phyloP scores from a whole-genome alignment of 441 rosid species.

The Francoa sonchifolia region DNA sequence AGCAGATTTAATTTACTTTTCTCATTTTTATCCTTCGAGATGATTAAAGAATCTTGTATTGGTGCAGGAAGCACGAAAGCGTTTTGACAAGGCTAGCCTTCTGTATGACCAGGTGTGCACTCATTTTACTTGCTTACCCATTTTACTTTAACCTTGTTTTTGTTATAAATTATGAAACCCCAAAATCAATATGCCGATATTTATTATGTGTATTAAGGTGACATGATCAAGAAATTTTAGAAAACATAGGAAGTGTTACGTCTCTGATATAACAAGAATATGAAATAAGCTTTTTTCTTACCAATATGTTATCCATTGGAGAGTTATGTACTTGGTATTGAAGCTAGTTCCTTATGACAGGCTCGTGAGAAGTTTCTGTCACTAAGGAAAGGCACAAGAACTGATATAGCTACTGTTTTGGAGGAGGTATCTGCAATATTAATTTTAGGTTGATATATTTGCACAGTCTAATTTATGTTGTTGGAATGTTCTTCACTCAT shows the following conservation, averaged over 20 bases:
- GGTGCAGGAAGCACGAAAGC: slow-evolving; percentile 90
- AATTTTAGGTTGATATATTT: slow-evolving; percentile 1
- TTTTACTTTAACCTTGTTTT: background rate
- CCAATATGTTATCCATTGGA: too few species aligned
- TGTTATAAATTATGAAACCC: too few species aligned
- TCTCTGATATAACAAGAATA: too few species aligned
- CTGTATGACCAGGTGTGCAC: slow-evolving; percentile 85
- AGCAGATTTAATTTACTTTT: background rate
- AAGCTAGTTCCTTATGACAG: slow-evolving; percentile 28
- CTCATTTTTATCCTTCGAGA: too few species aligned
- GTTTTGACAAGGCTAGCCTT: slow-evolving; percentile 95
- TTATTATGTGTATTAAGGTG: too few species aligned
- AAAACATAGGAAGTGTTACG: too few species aligned
- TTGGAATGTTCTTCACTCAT: slow-evolving; percentile 3
- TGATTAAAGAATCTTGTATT: slow-evolving; percentile 22
- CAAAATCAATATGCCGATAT: too few species aligned
- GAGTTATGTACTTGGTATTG: too few species aligned
- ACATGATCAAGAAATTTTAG: too few species aligned
- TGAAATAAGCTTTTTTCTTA: too few species aligned
- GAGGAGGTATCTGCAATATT: slow-evolving; percentile 57
- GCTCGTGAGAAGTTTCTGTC: slow-evolving; percentile 97
- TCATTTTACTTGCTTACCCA: background rate
- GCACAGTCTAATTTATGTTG: slow-evolving; percentile 3
- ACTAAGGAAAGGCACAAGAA: slow-evolving; percentile 86
- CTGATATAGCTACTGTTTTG: slow-evolving; percentile 55